Evolutionary conservation across 2,329 filamentous ascomycete species (phyloP), one percentile per base, ranked within the genome.

Genomic region (Cladosporium sp.): DNA sequence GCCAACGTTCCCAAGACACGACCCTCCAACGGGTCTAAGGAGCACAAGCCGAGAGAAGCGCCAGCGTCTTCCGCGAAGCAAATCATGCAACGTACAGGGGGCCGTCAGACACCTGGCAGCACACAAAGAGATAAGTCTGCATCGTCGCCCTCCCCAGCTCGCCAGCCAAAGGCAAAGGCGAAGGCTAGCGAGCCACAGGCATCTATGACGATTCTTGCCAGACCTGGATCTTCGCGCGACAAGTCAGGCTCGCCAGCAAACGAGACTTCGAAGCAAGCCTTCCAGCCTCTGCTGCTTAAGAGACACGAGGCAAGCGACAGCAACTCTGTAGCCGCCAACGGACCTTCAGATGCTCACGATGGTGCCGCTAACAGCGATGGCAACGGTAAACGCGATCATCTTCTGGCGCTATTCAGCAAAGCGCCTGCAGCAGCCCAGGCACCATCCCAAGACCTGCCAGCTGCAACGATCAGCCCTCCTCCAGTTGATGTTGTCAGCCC

Each of bases 241-340:
- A 66, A 63, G 53, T 68, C 68, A 34, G 59, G 65, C 43, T 68
- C 67, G 25, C 64, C 68, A 23, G 60, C 65, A 5, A 66, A 69
- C n/a, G 71, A 74, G 53, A 48, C 69, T 34, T 54, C 70, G 1
- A 69, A 69, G 56, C 60, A 71, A 21, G 48, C 53, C 26, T 70
- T 73, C 64, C 71, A 72, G 48, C 70, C 73, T 28, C 74, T 76
- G 59, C 65, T 77, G 25, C 70, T 77, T 8, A 73, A 71, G 58
- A 66, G 74, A 13, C 68, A 70, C 28, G 69, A 66, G 13, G 68
- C 58, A n/a, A 69, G 54, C 43, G 67, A 71, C 23, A 65, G 62
- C 14, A 30, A 53, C 16, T 63, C 66, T 11, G 59, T 62, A 18
- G 18, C 67, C 2, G 21, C 60, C 10, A 54, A 46, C 14, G 34